Base-by-base conservation (phyloP, 2,329 filamentous ascomycete genomes). In the Talaromyces sp. region DNA sequence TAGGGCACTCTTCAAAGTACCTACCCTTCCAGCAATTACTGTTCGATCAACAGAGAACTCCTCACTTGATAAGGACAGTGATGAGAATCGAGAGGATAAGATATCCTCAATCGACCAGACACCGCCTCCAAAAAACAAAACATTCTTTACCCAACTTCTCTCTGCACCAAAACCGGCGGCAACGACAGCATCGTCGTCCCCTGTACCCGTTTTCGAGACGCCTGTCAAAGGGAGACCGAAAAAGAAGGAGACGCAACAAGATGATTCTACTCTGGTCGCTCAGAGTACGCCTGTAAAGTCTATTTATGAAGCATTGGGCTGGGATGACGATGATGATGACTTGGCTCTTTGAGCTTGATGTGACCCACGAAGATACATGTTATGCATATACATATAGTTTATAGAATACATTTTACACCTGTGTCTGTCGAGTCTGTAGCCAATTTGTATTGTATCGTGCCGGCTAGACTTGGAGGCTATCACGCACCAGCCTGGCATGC, bases 211-310 rank as follows among this genome's bases (percentile, higher is more conserved):
- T 43, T 67, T 74, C 17, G 72, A 71, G n/a, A 76, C 76, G 1
- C 76, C 77, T 1, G 68, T 75, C 31, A 78, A 77, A 69, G 68
- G 67, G 65, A 68, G 73, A 45, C 74, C 75, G 1, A 71, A 36
- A 56, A n/a, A 22, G 13, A 56, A 36, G 11, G 31, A 73, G 25
- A 43, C 22, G 11, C 36, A 29, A 58, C 29, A 45, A 19, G 34
- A 45, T 15, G 38, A 59, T 45, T 27, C 38, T 38, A 11, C 56
- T 17, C 31, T 53, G 45, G 19, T 31, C 25, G 19, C 54, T 34
- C 51, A 59, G 11, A 54, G 53, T 22, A 78, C 74, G 7, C 74
- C 73, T 19, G 75, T 77, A 63, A 77, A 76, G 60, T 53, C 49
- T 53, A 53, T 53, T 5, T 53, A 53, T 31, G 49, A 53, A 31